Evolutionary conservation across 345 rosid species (phyloP), one percentile per base, ranked within the genome.

Genomic region (Ailanthus altissimus): DNA sequence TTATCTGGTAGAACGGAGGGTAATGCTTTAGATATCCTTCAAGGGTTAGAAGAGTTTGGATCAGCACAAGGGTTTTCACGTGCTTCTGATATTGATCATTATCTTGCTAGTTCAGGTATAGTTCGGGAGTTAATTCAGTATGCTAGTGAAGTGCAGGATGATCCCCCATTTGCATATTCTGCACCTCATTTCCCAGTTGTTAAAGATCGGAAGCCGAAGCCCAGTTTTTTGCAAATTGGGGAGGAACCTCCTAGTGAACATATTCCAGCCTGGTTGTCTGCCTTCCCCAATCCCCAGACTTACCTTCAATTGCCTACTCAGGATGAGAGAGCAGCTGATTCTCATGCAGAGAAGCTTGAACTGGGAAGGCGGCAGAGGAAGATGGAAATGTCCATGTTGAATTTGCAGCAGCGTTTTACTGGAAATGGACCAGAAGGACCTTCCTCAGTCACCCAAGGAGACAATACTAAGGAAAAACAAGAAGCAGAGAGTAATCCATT

Each of bases 241-340:
- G 84, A 66, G 81, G 93, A 88, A 77, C 91, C 94, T 84, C 93
- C 91, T 49, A 82, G 57, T 59, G 89, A 88, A 61, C 91, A 94
- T 63, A 91, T 93, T 66, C 98, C 99, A 5, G 77, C 70, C 80
- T 94, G 99, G 98, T 81, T 94, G 81, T 96, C 93, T 68, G 65
- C 84, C 53, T 91, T 93, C 75, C 97, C 98, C 4, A 87, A 80
- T 81, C 84, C 91, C 4, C 76, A 83, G 53, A 74, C 84, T 46
- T 78, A 77, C 72, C 61, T 75, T 79, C 85, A 15, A 32, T 73
- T 78, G 66, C 80, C 79, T 53, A 77, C 63, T 43, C 72, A 46
- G 67, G 80, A 63, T 79, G 89, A 57, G 69, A 83, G 60, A 26
- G 62, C 47, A 50, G 26, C 38, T 68, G 88, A 74, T 73, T 58